phyloP scores from a whole-genome alignment of 257 asterid genomes.

The Solanum virginianum region DNA sequence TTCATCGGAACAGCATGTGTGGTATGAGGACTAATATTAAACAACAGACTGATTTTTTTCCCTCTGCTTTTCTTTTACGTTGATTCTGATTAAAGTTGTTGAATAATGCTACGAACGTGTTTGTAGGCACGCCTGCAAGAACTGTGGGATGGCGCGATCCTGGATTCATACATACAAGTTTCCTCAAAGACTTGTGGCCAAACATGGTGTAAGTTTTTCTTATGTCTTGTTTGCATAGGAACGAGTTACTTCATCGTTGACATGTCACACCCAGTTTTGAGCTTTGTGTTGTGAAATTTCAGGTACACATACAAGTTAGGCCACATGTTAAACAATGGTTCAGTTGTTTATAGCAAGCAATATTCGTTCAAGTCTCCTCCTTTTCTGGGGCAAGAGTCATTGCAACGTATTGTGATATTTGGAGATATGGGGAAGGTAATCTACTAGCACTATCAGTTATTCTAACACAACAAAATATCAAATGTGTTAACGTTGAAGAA shows the following conservation, averaged over 20 bases:
- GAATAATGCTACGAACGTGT: neutral
- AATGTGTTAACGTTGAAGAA: neutral
- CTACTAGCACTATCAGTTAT: neutral
- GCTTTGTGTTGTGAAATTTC: neutral
- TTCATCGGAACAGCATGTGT: conserved; percentile 72
- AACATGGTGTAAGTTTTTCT: conserved; percentile 33
- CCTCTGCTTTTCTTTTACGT: neutral
- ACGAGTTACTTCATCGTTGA: neutral
- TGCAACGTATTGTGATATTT: conserved; percentile 70
- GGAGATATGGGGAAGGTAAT: conserved; percentile 97
- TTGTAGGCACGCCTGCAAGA: conserved; percentile 75
- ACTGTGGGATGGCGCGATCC: conserved; percentile 98
- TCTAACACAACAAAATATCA: neutral
- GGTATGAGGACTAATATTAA: conserved; percentile 27
- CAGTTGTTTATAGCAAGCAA: conserved; percentile 62
- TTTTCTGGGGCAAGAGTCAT: conserved; percentile 74
- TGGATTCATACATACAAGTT: conserved; percentile 86
- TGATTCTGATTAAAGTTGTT: neutral
- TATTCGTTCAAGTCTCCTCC: conserved; percentile 68
- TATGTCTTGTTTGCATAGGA: neutral
- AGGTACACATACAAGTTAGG: conserved; percentile 76
- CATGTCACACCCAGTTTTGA: neutral
- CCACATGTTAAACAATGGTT: conserved; percentile 47
- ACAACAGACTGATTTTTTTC: neutral
- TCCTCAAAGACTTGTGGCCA: conserved; percentile 86